Base-by-base conservation (phyloP, 1,284 basidiomycete genomes). In the Irpex lacteus region DNA sequence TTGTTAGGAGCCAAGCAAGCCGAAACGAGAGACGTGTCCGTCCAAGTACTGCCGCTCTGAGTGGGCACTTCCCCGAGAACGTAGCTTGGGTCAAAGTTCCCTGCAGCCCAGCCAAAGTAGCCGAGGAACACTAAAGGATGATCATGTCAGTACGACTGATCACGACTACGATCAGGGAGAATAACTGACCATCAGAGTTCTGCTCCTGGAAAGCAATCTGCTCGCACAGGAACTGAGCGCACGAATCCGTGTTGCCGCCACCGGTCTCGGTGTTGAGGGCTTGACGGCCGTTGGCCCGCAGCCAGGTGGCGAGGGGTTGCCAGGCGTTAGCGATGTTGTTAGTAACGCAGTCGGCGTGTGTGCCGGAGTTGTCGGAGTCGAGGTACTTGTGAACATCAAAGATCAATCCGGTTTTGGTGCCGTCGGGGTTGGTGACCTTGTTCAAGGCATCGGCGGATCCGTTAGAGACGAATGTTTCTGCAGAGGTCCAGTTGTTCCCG, bases 301-400 rank as follows among this genome's bases (percentile, higher is more conserved):
- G 78, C 80, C 81, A 88, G 47, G 76, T 68, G 3, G 80, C 78
- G 40, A 89, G 79, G 21, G 81, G 80, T 9, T 70, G 73, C 80
- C 84, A 82, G 4, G 81, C 75, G 38, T 76, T 74, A 32, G 79
- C 78, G 63, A 85, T 85, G 73, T 85, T 85, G 71, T 82, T 80
- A 1, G 80, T 86, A 34, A 78, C 79, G 59, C 83, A 82, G 63
- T 81, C 78, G 3, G 69, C 65, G 66, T 76, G 69, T 2, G 75
- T 78, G 11, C 80, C 81, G 78, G 66, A 82, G 70, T 82, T 83
- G 69, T 87, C 85, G 37, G 72, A 76, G 71, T 89, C 87, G 62
- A 88, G 81, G 75, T 88, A 88, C 72, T 86, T 84, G 78, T 88
- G 86, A 0, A 87, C 85, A 69, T 88, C 86, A 68, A 88, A 83